A percentile compares a stretch with the other conserved stretches of the same genome.
Conservation (phyloP, 768 basidiomycete species). For the Lentinula sp. region DNA sequence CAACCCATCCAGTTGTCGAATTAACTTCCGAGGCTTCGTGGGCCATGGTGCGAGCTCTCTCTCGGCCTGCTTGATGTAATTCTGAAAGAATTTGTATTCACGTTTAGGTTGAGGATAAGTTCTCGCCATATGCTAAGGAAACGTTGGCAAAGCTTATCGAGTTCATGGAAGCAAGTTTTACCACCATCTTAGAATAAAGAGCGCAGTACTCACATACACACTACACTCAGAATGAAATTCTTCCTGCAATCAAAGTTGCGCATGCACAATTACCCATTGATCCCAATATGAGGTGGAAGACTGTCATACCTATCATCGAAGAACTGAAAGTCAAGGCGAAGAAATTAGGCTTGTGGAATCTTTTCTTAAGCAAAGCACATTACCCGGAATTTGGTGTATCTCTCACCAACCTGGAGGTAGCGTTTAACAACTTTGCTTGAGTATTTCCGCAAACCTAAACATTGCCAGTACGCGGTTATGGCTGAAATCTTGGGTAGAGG, state of each 20-base stretch:
- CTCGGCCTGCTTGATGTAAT: neutral
- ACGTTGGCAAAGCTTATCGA: constrained; percentile 75
- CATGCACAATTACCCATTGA: constrained; percentile 79
- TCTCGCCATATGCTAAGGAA: constrained; percentile 86
- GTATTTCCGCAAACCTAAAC: neutral
- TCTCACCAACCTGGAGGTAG: constrained; percentile 89
- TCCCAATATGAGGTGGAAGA: constrained; percentile 74
- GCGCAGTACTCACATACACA: neutral
- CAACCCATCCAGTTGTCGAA: constrained; percentile 64
- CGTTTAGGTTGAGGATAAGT: constrained; percentile 79
- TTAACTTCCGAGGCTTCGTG: constrained; percentile 82
- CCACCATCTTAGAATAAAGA: neutral
- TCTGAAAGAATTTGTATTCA: neutral
- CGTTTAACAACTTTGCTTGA: neutral
- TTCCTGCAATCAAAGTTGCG: constrained; percentile 72
- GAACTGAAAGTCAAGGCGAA: constrained; percentile 87
- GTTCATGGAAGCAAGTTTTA: constrained; percentile 68
- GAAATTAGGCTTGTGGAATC: constrained; percentile 90
- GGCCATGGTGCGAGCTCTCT: constrained; percentile 61
- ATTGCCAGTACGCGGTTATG: constrained; percentile 84
- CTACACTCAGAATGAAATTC: constrained; percentile 71
- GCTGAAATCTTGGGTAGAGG: constrained; percentile 90
- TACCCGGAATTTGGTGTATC: constrained; percentile 87
- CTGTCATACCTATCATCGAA: constrained; percentile 71
- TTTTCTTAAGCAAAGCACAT: constrained; percentile 92